phyloP scores from a whole-genome alignment of 768 basidiomycete species.

The Neoboletus magnificus region DNA sequence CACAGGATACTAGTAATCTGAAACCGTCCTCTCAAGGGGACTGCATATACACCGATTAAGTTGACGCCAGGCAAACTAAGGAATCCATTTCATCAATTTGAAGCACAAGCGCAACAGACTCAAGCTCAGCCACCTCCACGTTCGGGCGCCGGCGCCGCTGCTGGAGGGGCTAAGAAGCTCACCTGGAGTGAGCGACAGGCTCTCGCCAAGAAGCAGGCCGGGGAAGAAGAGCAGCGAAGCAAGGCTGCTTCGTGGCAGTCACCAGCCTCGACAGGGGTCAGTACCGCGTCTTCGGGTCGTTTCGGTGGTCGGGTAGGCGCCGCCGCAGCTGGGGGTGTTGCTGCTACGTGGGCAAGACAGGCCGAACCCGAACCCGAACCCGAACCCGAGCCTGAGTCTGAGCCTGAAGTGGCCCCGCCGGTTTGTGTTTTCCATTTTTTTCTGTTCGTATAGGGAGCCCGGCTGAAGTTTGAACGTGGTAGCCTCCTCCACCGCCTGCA shows the following conservation, averaged over 20 bases:
- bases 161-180: slow-evolving; percentile 63
- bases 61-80: slow-evolving; percentile 85
- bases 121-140: slow-evolving; percentile 27
- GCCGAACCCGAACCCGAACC: slow-evolving; percentile 24
- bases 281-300: slow-evolving; percentile 40
- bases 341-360: slow-evolving; percentile 22
- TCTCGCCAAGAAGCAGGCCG: slow-evolving; percentile 79
- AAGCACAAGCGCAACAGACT: slow-evolving; percentile 43
- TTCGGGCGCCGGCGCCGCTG: slow-evolving; percentile 8
- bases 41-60: slow-evolving; percentile 84
- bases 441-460: neutral
- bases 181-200: slow-evolving; percentile 96
- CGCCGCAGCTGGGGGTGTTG: slow-evolving; percentile 31
- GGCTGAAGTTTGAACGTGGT: slow-evolving; percentile 3
- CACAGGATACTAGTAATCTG: neutral
- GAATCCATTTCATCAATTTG: slow-evolving; percentile 72
- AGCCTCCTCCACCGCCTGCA: slow-evolving; percentile 30
- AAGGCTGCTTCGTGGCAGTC: slow-evolving; percentile 49
- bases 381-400: slow-evolving; percentile 15
- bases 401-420: slow-evolving; percentile 29
- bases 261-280: slow-evolving; percentile 32
- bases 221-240: slow-evolving; percentile 71
- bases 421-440: slow-evolving; percentile 20
- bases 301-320: slow-evolving; percentile 27
- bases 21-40: slow-evolving; percentile 43